Conservation (phyloP, 805 yeast species). For the Kazachstania psychrophila region DNA sequence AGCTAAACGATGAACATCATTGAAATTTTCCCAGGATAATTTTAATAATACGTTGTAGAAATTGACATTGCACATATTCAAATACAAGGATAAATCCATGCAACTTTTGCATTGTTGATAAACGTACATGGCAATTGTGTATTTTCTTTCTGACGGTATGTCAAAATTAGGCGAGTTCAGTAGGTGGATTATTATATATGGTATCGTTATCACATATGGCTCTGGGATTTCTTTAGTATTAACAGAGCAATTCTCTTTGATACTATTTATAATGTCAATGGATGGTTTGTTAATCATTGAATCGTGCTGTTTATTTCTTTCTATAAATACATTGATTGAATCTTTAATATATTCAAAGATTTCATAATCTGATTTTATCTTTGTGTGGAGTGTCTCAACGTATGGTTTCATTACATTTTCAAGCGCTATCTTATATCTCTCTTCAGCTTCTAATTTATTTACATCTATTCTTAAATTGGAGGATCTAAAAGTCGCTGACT, state of each 20-base stretch:
- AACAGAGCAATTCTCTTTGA: slow-evolving; percentile 7
- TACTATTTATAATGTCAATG: slow-evolving; percentile 12
- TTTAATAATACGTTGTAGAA: slow-evolving; percentile 25
- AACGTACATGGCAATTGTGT: slow-evolving; percentile 18
- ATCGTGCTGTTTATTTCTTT: slow-evolving; percentile 11
- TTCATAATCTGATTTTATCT: slow-evolving; percentile 21
- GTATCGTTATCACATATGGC: slow-evolving; percentile 23
- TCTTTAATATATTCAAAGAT: slow-evolving; percentile 12
- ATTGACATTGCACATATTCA: slow-evolving; percentile 25
- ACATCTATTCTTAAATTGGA: slow-evolving; percentile 4
- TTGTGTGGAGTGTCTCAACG: slow-evolving; percentile 5
- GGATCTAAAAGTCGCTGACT: neutral
- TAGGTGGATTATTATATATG: slow-evolving; percentile 17
- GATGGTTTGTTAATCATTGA: slow-evolving; percentile 5
- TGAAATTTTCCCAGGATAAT: slow-evolving; percentile 24
- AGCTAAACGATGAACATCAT: slow-evolving; percentile 16
- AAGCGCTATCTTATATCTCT: slow-evolving; percentile 17
- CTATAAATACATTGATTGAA: slow-evolving; percentile 8
- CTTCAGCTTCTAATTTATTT: slow-evolving; percentile 15
- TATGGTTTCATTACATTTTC: slow-evolving; percentile 18
- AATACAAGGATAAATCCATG: slow-evolving; percentile 21
- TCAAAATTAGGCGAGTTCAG: slow-evolving; percentile 7
- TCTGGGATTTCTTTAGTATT: slow-evolving; percentile 15
- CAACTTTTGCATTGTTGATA: slow-evolving; percentile 22
- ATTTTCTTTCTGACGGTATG: slow-evolving; percentile 15